Evolutionary conservation across 805 yeast species (phyloP).

Genomic region (Candida koratica): DNA sequence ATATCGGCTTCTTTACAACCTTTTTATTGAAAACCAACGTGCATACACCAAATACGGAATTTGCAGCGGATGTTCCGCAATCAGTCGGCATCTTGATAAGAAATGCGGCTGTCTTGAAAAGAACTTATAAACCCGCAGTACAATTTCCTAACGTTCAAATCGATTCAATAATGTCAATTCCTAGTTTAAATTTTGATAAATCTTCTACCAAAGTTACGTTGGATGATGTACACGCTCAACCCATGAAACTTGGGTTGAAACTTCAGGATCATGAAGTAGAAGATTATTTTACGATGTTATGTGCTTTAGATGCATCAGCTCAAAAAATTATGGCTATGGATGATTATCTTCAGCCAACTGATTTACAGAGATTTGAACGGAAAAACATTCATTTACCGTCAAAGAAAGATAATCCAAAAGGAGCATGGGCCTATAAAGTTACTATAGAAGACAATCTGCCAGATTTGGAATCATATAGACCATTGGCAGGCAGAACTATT

Average conservation of each 20-base stretch:
- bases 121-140: neutral
- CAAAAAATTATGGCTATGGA: conserved; percentile 12
- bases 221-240: conserved; percentile 14
- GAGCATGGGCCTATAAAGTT: conserved; percentile 18
- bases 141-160: no score
- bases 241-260: conserved; percentile 13
- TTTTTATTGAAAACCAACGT: conserved; percentile 3
- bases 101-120: conserved; percentile 1
- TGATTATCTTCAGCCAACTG: conserved; percentile 13
- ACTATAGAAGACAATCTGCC: conserved; percentile 17
- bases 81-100: neutral
- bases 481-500: conserved; percentile 13
- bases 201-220: conserved; percentile 12
- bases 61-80: conserved; percentile 2
- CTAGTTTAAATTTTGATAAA: conserved; percentile 12
- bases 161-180: conserved; percentile 12
- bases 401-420: conserved; percentile 12
- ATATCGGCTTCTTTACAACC: conserved; percentile 2
- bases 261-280: conserved; percentile 10
- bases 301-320: conserved; percentile 15
- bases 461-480: conserved; percentile 9
- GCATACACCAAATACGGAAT: conserved; percentile 1
- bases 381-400: conserved; percentile 9
- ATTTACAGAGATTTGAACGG: conserved; percentile 11
- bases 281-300: conserved; percentile 14